Percentiles rank a stretch among this genome's conserved stretches.
Conservation (phyloP, 2,329 filamentous ascomycete species). For the Thelonectria discophora region DNA sequence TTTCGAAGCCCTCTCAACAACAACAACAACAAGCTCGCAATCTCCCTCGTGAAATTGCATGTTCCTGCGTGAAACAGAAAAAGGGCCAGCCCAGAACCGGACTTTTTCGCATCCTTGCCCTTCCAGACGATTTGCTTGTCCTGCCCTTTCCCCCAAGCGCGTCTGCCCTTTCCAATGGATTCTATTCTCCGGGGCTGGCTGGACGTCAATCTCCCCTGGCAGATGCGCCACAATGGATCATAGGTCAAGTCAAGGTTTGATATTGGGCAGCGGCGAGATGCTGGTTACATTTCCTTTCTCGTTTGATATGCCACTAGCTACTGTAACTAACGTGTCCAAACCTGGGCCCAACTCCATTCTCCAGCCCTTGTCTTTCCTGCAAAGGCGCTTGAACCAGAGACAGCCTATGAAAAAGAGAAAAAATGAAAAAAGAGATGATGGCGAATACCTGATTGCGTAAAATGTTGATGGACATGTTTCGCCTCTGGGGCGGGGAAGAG, state of each 20-base stretch:
- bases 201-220: constrained; percentile 31
- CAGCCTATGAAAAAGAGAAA: not conserved
- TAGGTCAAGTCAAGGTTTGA: too few species aligned
- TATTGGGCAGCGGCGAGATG: not conserved
- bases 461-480: not conserved
- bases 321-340: not conserved
- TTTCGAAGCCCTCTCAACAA: not conserved
- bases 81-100: not conserved
- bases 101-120: too few species aligned
- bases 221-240: constrained; percentile 22
- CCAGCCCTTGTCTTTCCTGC: too few species aligned
- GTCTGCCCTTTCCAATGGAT: not conserved
- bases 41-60: constrained; percentile 20
- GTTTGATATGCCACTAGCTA: not conserved
- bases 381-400: too few species aligned
- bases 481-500: not conserved
- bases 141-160: constrained; percentile 3
- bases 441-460: constrained; percentile 6
- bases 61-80: constrained; percentile 9
- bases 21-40: constrained; percentile 8
- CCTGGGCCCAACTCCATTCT: not conserved
- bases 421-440: constrained; percentile 1
- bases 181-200: not conserved
- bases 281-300: constrained; percentile 4
- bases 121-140: not conserved